A percentile compares a stretch with the other conserved stretches of the same genome.
Evolutionary conservation across 306 rosid genomes (phyloP).

Genomic region (Sesbania bispinosa): DNA sequence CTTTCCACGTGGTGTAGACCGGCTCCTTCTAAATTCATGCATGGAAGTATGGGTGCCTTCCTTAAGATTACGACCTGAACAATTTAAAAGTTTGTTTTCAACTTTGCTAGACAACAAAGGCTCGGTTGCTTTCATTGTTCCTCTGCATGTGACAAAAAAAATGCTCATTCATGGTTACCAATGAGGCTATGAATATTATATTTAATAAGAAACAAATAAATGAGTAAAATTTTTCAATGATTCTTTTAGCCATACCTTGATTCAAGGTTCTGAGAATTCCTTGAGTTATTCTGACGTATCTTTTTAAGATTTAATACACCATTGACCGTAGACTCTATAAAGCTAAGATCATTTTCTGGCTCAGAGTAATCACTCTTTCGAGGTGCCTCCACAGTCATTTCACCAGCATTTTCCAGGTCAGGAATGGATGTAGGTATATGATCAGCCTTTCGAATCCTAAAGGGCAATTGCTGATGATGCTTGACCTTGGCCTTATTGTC

Average conservation of each 20-base stretch:
- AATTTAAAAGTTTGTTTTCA: constrained; percentile 58
- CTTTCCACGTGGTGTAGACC: constrained; percentile 86
- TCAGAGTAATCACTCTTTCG: constrained; percentile 59
- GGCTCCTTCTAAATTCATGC: constrained; percentile 70
- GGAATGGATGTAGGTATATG: constrained; percentile 38
- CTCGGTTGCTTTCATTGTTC: constrained; percentile 44
- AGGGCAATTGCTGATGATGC: constrained; percentile 58
- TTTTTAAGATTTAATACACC: constrained; percentile 47
- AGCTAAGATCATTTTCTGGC: constrained; percentile 64
- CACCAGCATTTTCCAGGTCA: constrained; percentile 37
- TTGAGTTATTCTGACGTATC: constrained; percentile 52
- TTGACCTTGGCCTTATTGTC: constrained; percentile 61
- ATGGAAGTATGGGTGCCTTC: too few species aligned
- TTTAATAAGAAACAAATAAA: background rate
- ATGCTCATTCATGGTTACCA: background rate
- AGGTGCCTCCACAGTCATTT: constrained; percentile 46
- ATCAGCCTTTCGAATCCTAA: constrained; percentile 54
- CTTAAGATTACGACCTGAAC: constrained; percentile 49
- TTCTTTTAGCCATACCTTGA: constrained; percentile 53
- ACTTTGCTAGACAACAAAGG: constrained; percentile 54
- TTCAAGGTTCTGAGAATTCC: constrained; percentile 67
- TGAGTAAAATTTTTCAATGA: background rate
- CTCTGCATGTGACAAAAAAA: constrained; percentile 45
- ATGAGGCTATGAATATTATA: background rate
- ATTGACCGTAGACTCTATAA: constrained; percentile 37